These are phyloP conservation scores for Arabis hirsuta DNA, from an alignment of 345 rosid genomes.

Conservation along the genomic window DNA sequence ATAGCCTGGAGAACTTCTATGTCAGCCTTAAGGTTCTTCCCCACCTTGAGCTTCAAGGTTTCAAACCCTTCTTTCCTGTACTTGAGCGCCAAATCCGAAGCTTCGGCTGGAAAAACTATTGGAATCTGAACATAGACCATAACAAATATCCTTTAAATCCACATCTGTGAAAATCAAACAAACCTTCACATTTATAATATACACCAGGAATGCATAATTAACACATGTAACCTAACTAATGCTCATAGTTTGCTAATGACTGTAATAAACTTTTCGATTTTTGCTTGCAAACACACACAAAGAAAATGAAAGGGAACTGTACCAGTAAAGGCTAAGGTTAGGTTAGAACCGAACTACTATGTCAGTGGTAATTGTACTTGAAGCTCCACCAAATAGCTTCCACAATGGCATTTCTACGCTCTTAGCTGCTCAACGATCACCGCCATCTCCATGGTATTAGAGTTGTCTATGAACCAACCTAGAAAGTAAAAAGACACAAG, in stretches of 20 bases:
- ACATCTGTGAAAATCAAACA: not conserved
- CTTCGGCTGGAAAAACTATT: slow-evolving; percentile 77
- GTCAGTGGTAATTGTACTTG: slow-evolving; percentile 71
- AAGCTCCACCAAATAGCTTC: slow-evolving; percentile 88
- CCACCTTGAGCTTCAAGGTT: slow-evolving; percentile 92
- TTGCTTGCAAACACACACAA: slow-evolving; percentile 10
- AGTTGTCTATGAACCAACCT: no score
- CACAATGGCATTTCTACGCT: slow-evolving; percentile 72
- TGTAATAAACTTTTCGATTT: not conserved
- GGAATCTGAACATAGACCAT: slow-evolving; percentile 67
- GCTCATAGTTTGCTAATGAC: not conserved
- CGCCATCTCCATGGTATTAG: slow-evolving; percentile 70
- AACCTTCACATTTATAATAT: not conserved
- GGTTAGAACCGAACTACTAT: slow-evolving; percentile 71
- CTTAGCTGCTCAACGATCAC: slow-evolving; percentile 80
- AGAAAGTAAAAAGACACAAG: no score
- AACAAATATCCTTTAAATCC: slow-evolving; percentile 18
- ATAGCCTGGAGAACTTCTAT: slow-evolving; percentile 85
- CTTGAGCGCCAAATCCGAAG: slow-evolving; percentile 74
- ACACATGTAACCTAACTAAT: not conserved
- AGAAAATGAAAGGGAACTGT: not conserved
- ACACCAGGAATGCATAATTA: not conserved
- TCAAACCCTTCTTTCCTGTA: slow-evolving; percentile 74
- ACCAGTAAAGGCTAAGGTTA: slow-evolving; percentile 31
- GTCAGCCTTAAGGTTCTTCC: slow-evolving; percentile 77